Percentiles rank a stretch among this genome's conserved stretches.
These are phyloP conservation scores for Stipa capillata DNA, from an alignment of 176 grass and related monocot genomes.

Conservation along the genomic window DNA sequence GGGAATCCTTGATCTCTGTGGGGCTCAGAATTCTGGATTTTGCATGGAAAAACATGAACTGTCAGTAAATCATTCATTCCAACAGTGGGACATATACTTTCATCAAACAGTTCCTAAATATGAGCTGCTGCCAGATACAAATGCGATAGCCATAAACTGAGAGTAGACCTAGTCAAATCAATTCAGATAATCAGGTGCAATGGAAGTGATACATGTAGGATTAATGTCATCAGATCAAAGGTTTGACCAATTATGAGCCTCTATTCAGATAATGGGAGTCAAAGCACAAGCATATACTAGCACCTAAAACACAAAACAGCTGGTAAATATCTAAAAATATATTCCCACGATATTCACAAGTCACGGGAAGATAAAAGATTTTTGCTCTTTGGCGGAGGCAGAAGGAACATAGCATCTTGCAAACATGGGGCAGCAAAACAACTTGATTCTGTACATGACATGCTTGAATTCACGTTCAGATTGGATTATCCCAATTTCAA, in stretches of 20 bases:
- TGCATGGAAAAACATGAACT: neutral
- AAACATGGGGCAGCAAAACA: neutral
- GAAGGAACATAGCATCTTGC: neutral
- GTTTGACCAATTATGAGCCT: neutral
- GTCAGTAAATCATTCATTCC: neutral
- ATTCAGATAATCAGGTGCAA: too few species aligned
- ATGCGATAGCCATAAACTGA: neutral
- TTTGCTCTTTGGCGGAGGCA: neutral
- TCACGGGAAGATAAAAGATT: neutral
- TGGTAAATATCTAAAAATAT: neutral
- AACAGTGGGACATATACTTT: neutral
- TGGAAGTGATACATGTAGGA: neutral
- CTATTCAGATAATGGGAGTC: neutral
- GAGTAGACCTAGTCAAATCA: too few species aligned
- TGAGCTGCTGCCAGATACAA: too few species aligned
- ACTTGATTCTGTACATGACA: neutral
- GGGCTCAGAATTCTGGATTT: slow-evolving; percentile 54
- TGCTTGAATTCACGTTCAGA: slow-evolving; percentile 63
- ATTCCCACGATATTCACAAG: neutral
- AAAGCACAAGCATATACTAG: neutral
- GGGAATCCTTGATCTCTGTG: slow-evolving; percentile 63
- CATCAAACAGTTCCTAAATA: neutral
- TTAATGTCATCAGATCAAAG: neutral
- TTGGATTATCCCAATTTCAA: slow-evolving; percentile 65
- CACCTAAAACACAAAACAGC: neutral